phyloP scores from a whole-genome alignment of 345 rosid genomes.

The Toxicodendron radicans region DNA sequence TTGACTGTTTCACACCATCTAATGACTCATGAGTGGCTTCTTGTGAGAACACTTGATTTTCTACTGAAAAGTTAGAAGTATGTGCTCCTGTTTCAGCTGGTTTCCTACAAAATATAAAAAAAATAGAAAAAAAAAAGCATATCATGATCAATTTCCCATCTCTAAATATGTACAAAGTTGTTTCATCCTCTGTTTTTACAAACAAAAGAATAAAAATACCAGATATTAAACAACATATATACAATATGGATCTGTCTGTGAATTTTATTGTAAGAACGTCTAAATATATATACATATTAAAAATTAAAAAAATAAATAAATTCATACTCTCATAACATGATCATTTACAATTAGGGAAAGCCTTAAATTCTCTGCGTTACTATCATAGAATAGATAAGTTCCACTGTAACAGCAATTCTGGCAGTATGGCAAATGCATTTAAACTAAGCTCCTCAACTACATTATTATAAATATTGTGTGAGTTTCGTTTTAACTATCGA shows the following conservation, averaged over 20 bases:
- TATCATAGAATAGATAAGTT: too few relatives aligned
- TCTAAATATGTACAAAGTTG: slow-evolving; percentile 1
- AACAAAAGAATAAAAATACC: background rate
- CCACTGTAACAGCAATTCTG: too few relatives aligned
- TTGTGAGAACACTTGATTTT: slow-evolving; percentile 32
- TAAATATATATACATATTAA: too few relatives aligned
- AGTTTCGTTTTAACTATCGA: too few relatives aligned
- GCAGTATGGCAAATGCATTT: too few relatives aligned
- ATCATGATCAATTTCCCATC: slow-evolving; percentile 8
- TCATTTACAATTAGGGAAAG: too few relatives aligned
- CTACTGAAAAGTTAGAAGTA: slow-evolving; percentile 25
- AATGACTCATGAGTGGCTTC: slow-evolving; percentile 34
- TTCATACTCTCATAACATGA: too few relatives aligned
- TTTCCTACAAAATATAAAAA: slow-evolving; percentile 37
- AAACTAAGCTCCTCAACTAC: too few relatives aligned
- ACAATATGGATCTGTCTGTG: background rate
- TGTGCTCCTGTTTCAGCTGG: slow-evolving; percentile 32
- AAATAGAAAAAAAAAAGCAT: slow-evolving; percentile 7
- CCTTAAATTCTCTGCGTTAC: too few relatives aligned
- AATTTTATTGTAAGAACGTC: background rate
- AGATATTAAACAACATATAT: background rate
- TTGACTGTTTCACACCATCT: slow-evolving; percentile 57
- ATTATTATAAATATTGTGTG: too few relatives aligned
- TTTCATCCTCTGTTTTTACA: background rate
- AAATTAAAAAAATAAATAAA: too few relatives aligned